Conservation (phyloP, 257 asterid genomes). For the Solanum chmielewskii region DNA sequence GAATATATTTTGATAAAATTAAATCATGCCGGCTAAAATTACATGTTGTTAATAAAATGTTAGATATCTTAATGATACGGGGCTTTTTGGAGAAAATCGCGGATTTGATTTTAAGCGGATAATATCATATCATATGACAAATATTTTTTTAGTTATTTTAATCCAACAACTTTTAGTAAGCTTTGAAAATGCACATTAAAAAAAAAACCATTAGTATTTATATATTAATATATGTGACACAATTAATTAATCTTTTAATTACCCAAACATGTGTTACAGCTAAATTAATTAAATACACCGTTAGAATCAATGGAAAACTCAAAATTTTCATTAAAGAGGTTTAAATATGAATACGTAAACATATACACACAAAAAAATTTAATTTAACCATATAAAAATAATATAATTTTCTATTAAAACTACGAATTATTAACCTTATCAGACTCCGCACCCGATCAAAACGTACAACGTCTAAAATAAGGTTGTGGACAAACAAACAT, state of each 20-base stretch:
- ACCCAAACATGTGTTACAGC: background rate
- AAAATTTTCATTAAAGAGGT: fast-evolving
- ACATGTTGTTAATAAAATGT: background rate
- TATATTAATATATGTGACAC: too few relatives aligned
- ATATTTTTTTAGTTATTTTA: background rate
- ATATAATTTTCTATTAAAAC: background rate
- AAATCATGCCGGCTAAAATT: background rate
- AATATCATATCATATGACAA: background rate
- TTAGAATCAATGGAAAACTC: background rate
- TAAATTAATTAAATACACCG: background rate
- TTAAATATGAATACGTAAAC: background rate
- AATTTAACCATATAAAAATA: background rate
- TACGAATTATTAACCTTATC: fast-evolving
- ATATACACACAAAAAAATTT: background rate
- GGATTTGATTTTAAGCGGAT: background rate
- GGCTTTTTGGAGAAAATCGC: background rate
- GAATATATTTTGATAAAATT: background rate
- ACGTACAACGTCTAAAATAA: background rate
- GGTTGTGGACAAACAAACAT: background rate
- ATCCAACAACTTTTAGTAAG: background rate
- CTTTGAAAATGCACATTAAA: too few relatives aligned
- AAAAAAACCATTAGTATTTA: too few relatives aligned
- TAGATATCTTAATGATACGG: background rate
- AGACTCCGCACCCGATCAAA: background rate
- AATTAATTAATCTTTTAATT: too few relatives aligned